Evolutionary conservation across 116 monocot genomes (phyloP), one percentile per base, ranked within the genome.

Genomic region (Papilionanthe hybrid): DNA sequence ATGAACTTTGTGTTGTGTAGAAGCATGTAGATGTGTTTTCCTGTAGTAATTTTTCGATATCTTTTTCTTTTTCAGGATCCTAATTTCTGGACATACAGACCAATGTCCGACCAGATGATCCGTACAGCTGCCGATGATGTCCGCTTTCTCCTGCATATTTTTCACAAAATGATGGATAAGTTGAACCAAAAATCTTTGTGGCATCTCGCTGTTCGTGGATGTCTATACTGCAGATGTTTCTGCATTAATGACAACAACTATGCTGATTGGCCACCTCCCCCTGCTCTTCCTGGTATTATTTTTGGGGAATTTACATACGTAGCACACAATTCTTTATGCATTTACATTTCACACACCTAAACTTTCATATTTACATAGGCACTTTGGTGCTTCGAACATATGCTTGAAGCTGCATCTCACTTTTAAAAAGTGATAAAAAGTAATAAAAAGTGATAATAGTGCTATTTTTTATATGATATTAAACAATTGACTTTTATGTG

Each of bases 71-170:
- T 78, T 65, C 87, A 94, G 98, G 98, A 94, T 74, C 95, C 95
- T 84, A 83, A 80, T 12, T 93, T 94, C 81, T 98, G 94, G 94
- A 86, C 84, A 42, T 82, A 90, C 55, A 90, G 98, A 78, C 98
- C 95, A 73, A 83, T 98, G 90, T 86, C 94, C 49, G 95, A 91
- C 28, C 83, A 90, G 84, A 94, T 98, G 98, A 81, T 94, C 80
- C 93, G 90, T 55, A 77, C 92, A 66, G 95, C 98, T 84, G 80
- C 90, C 72, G 94, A 93, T 84, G 98, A 98, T 86, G 95, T 98
- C 29, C 92, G 95, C 45, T 98, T 94, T 87, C 90, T 94, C n/a
- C 87, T 94, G 9, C 83, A 85, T 75, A 91, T 98, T 41, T 91
- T 94, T 79, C 68, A 90, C n/a, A 93, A 91, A 83, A 91, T 98